Percentiles rank a stretch among this genome's conserved stretches.
phyloP scores from a whole-genome alignment of 768 basidiomycete species.

The Coprinellus aureogranulatus region DNA sequence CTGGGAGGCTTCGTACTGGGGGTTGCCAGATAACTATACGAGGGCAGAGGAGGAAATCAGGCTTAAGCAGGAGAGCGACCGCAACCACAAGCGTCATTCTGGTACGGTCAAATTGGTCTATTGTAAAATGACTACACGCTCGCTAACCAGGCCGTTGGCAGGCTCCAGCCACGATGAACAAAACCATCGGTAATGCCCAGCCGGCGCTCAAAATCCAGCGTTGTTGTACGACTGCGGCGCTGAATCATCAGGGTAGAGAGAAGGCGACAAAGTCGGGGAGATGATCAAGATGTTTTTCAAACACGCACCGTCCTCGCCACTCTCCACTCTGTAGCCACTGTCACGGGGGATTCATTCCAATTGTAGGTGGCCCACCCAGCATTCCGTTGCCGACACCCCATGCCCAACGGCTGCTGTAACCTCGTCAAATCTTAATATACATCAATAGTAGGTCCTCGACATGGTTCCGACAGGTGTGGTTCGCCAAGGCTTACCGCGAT shows the following conservation, averaged over 20 bases:
- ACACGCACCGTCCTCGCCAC: neutral
- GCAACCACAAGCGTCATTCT: neutral
- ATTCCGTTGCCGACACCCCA: too few relatives aligned
- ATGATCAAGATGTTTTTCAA: neutral
- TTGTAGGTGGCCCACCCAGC: too few relatives aligned
- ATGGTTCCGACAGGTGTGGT: too few relatives aligned
- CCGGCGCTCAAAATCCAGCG: neutral
- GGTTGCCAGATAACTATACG: constrained; percentile 27
- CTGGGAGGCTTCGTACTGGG: constrained; percentile 33
- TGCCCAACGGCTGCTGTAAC: neutral
- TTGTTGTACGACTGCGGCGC: neutral
- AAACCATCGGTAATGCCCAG: neutral
- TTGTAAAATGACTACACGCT: too few relatives aligned
- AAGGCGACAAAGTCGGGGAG: neutral
- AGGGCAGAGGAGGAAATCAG: constrained; percentile 30
- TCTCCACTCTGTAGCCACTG: neutral
- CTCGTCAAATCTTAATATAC: neutral
- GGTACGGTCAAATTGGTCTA: neutral
- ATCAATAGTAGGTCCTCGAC: neutral
- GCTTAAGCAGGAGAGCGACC: constrained; percentile 3
- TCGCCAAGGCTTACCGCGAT: too few relatives aligned
- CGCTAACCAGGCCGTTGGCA: neutral
- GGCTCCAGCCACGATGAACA: neutral
- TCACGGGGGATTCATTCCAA: too few relatives aligned
- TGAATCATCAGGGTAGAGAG: neutral